phyloP scores from a whole-genome alignment of 164 flowering plant genomes.

The Annona cherimola region DNA sequence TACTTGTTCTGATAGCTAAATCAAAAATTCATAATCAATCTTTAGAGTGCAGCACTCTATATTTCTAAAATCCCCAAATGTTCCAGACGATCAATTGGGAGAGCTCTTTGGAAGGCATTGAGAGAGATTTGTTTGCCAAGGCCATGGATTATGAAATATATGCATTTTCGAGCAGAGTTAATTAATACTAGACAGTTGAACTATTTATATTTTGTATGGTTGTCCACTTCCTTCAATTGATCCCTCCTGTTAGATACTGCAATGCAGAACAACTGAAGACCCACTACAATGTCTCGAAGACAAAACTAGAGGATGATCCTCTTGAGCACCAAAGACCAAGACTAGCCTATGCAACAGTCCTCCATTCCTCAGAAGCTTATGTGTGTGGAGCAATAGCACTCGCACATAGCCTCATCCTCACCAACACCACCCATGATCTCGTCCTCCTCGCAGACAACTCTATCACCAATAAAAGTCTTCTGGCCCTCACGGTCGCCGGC shows the following conservation, averaged over 20 bases:
- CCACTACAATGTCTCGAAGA: constrained; percentile 13
- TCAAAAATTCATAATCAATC: no score
- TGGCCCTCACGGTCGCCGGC: constrained; percentile 54
- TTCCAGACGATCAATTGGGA: no score
- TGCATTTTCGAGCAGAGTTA: no score
- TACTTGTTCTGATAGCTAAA: no score
- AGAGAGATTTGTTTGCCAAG: no score
- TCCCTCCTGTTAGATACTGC: not conserved
- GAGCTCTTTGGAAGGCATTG: no score
- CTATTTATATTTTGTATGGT: not conserved
- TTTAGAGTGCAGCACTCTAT: no score
- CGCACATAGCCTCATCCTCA: constrained; percentile 66
- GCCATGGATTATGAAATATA: no score
- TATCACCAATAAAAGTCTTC: constrained; percentile 27
- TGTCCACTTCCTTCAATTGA: not conserved
- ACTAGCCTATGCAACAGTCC: constrained; percentile 74
- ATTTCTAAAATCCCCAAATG: no score
- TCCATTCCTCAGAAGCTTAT: constrained; percentile 75
- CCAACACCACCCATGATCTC: constrained; percentile 57
- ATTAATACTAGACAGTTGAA: no score
- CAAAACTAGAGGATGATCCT: not conserved
- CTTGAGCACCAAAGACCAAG: constrained; percentile 11
- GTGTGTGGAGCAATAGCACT: constrained; percentile 80
- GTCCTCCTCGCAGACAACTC: constrained; percentile 66
- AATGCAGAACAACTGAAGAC: constrained; percentile 21